Conservation (phyloP, 2,329 filamentous ascomycete species). For the Xylaria hypoxylon region DNA sequence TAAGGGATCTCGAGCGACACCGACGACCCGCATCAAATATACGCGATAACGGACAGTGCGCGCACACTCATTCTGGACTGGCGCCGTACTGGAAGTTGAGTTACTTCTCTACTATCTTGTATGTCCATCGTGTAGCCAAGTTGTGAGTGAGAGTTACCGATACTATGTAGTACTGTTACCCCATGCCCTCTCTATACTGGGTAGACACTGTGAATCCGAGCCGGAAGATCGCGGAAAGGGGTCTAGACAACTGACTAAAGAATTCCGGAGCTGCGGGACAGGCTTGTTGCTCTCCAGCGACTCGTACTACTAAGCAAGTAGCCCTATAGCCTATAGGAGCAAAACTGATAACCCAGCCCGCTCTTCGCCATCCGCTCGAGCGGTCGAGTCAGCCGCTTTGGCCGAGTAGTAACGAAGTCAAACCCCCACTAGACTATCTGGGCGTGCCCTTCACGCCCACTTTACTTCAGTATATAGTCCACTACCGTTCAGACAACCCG, state of each 20-base stretch:
- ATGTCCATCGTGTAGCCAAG: constrained; percentile 12
- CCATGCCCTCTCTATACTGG: neutral
- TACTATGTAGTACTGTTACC: too few species aligned
- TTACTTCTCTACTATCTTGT: neutral
- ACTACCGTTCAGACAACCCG: neutral
- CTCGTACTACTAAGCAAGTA: neutral
- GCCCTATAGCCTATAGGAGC: neutral
- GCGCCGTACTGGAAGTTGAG: constrained; percentile 3
- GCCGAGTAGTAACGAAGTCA: neutral
- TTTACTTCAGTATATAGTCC: constrained; percentile 12
- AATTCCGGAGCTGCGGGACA: constrained; percentile 26
- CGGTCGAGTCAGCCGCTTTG: constrained; percentile 21
- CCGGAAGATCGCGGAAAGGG: constrained; percentile 36
- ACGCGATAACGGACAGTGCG: constrained; percentile 39
- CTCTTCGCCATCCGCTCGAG: constrained; percentile 19
- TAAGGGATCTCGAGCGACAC: neutral
- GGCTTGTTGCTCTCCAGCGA: neutral
- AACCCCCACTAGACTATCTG: constrained; percentile 15
- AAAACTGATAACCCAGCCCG: constrained; percentile 7
- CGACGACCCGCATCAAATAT: constrained; percentile 1
- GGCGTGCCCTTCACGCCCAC: constrained; percentile 16
- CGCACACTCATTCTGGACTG: neutral
- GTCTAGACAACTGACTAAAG: constrained; percentile 8
- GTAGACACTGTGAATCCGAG: constrained; percentile 25
- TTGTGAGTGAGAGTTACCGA: constrained; percentile 1